Conservation (phyloP, 2,329 filamentous ascomycete species). For the Ophiocordyceps camponoti-floridani region DNA sequence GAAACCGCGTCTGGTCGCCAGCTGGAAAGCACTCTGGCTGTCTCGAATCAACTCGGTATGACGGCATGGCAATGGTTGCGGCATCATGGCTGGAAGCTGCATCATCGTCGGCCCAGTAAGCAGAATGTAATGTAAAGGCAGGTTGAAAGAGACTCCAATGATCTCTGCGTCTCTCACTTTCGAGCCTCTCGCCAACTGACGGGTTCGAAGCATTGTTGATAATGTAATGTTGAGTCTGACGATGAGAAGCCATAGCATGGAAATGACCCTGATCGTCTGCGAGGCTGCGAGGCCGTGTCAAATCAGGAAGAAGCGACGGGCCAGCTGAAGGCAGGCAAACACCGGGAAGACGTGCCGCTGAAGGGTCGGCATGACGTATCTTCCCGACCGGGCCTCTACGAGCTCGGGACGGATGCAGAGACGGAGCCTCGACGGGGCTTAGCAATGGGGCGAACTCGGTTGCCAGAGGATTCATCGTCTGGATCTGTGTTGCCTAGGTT, state of each 20-base stretch:
- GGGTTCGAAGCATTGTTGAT: background rate
- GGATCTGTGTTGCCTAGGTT: background rate
- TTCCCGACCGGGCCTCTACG: background rate
- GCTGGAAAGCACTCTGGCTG: background rate
- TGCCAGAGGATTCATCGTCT: slow-evolving; percentile 12
- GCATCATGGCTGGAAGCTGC: background rate
- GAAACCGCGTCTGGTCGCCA: background rate
- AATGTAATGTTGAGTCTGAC: background rate
- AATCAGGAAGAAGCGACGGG: background rate
- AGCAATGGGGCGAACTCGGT: slow-evolving; percentile 8
- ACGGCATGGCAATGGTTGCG: background rate
- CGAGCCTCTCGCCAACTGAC: background rate
- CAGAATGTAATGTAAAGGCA: background rate
- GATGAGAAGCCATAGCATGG: background rate
- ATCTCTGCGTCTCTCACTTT: background rate
- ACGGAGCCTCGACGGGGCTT: background rate
- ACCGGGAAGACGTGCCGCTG: background rate
- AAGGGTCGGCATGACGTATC: background rate
- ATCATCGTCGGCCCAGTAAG: background rate
- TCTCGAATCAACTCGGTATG: too few relatives aligned
- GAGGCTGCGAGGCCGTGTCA: background rate
- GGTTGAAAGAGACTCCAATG: background rate
- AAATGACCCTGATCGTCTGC: background rate
- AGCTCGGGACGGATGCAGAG: background rate
- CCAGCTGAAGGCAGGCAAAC: background rate